Evolutionary conservation across 1,284 basidiomycete species (phyloP), one percentile per base, ranked within the genome.

Genomic region (Bondarzewia mesenterica): DNA sequence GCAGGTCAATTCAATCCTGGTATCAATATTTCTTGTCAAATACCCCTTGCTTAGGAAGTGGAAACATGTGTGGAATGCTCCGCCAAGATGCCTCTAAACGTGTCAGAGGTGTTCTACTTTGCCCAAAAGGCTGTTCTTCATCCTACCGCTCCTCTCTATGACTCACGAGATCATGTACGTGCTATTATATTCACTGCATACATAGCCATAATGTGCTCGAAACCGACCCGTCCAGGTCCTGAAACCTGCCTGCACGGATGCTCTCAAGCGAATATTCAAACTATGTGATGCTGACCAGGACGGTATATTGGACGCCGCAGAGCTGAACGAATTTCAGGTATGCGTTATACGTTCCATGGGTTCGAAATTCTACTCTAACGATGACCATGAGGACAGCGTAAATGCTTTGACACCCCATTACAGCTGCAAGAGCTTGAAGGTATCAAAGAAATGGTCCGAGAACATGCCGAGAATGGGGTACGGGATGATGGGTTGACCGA

Each of bases 101-200:
- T 99, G 44, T 94, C 93, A 26, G 95, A 97, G 66, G 92, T 97
- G n/a, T 96, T 99, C 71, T 98, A 96, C 67, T 98, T 97, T 66
- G 95, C 96, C 1, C 95, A 97, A 68, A 98, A 97, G 64, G 96
- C 96, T 5, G 96, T 99, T 22, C 73, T 98, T 15, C 93, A 98
- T 64, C 95, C 96, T 1, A 96, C 94, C 5, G 95, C 96, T 6
- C 95, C 95, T 4, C 71, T 99, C 21, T 99, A 99, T 66, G 95
- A 99, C 67, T 96, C 93, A 6, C 75, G 93, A 61, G 90, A 96
- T 60, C 95, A 98, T 68, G 89, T 91, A 61, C 46, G 73, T 27
- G 8, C 16, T 14, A 8, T 40, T 16, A 6, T 40, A 10, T 18
- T 40, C 20, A 10, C 38, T 40, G 10, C 38, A 1, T 10, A 22